Base-by-base conservation (phyloP, 441 rosid species). In the Brassica hybrid region DNA sequence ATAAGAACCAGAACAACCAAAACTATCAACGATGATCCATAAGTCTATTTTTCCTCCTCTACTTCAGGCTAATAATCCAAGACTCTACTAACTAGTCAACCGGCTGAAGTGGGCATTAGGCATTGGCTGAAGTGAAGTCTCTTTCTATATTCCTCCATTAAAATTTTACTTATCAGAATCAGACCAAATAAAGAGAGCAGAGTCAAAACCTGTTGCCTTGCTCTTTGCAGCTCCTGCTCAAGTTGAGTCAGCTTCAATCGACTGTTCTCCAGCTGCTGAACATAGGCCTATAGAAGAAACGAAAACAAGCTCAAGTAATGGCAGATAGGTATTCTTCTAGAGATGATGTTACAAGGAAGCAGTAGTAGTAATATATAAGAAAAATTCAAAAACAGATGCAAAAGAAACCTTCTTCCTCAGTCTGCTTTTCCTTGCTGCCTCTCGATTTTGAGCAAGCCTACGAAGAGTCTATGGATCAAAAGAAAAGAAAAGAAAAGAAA, bases 351-450 rank as follows among this genome's bases (percentile, higher is more conserved):
- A n/a, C n/a, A n/a, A n/a, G n/a, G n/a, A n/a, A n/a, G n/a, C n/a
- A n/a, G n/a, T n/a, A n/a, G n/a, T n/a, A n/a, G n/a, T n/a, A n/a
- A n/a, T n/a, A n/a, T n/a, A n/a, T n/a, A n/a, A n/a, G n/a, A n/a
- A n/a, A n/a, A n/a, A n/a, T n/a, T n/a, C n/a, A n/a, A n/a, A n/a
- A n/a, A n/a, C n/a, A n/a, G n/a, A n/a, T n/a, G n/a, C n/a, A n/a
- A n/a, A n/a, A n/a, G n/a, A n/a, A n/a, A n/a, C 99, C 80, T 94
- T 93, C 89, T 94, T 94, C 85, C 98, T 87, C 78, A 94, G 81
- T 72, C 99, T 89, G 81, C 99, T 94, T 86, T 94, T 94, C 81
- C 99, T 89, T 48, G 99, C 99, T 50, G 99, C 99, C 84, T 94
- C 99, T 13, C 98, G 94, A 81, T 94, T 94, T 83, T 94, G 99